These are phyloP conservation scores for Globisporangium mamillatum DNA, from an alignment of 352 stramenopile genomes.

Conservation along the genomic window DNA sequence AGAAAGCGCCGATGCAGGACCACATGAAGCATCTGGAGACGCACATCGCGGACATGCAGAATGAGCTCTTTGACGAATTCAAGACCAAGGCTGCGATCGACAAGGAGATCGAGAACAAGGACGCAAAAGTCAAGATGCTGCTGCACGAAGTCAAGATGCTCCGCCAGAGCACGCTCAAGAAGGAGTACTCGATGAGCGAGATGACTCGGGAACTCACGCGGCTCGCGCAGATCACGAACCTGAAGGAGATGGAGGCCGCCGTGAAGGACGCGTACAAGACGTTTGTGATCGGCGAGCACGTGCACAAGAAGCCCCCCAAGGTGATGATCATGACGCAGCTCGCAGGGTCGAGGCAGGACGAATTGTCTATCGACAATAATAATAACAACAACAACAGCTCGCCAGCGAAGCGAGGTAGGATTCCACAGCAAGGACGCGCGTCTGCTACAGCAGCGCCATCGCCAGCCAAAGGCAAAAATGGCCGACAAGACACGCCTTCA, in stretches of 20 bases:
- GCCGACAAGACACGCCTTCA: neutral
- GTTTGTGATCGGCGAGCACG: constrained; percentile 67
- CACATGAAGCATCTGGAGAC: constrained; percentile 56
- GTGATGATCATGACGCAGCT: constrained; percentile 11
- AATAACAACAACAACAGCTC: constrained; percentile 7
- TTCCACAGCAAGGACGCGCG: neutral
- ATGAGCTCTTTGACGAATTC: constrained; percentile 71
- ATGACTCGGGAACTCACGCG: constrained; percentile 78
- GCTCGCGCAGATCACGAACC: constrained; percentile 68
- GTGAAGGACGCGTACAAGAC: constrained; percentile 81
- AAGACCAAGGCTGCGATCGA: constrained; percentile 55
- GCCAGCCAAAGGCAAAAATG: constrained; percentile 6
- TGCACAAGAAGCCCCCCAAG: constrained; percentile 60
- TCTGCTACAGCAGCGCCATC: constrained; percentile 12
- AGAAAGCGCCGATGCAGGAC: constrained; percentile 67
- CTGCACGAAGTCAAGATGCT: constrained; percentile 73
- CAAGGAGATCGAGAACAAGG: constrained; percentile 67
- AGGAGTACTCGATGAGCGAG: constrained; percentile 74
- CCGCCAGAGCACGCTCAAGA: constrained; percentile 71
- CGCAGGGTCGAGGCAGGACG: neutral
- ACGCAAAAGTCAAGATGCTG: constrained; percentile 74
- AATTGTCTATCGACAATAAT: neutral
- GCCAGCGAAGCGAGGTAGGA: constrained; percentile 5
- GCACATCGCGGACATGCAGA: constrained; percentile 78
- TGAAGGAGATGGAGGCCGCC: constrained; percentile 74